These are phyloP conservation scores for Medicago arabica DNA, from an alignment of 306 rosid genomes.

Conservation along the genomic window DNA sequence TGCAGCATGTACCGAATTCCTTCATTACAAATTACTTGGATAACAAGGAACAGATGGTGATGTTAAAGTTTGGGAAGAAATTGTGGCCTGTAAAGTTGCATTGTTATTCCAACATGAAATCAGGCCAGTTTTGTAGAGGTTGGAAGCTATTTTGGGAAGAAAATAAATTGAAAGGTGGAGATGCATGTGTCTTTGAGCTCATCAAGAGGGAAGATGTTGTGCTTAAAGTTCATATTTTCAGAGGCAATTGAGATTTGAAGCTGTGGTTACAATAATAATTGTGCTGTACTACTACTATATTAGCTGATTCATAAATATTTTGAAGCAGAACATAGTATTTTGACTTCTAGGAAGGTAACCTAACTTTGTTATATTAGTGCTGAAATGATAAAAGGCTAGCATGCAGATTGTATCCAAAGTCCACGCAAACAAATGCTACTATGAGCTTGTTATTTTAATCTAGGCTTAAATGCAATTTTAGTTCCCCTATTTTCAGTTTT, in stretches of 20 bases:
- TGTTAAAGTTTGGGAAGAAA: conserved; percentile 6
- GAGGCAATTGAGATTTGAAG: conserved; percentile 5
- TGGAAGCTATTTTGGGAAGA: conserved; percentile 30
- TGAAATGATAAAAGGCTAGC: not conserved
- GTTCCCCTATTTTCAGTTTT: too few species aligned
- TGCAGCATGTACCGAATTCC: not conserved
- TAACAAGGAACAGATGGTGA: not conserved
- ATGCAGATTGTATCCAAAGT: too few species aligned
- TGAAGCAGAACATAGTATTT: too few species aligned
- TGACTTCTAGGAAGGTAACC: too few species aligned
- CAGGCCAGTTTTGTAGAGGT: conserved; percentile 14
- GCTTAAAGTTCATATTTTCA: conserved; percentile 24
- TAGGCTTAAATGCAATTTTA: too few species aligned
- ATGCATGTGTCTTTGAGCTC: conserved; percentile 40
- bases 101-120: not conserved
- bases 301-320: not conserved
- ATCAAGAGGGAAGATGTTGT: conserved; percentile 5
- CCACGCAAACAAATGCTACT: too few species aligned
- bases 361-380: too few species aligned
- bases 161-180: conserved; percentile 30
- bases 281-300: not conserved
- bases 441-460: too few species aligned
- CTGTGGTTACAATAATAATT: not conserved
- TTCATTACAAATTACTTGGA: not conserved
- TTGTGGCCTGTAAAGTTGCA: conserved; percentile 26